Conservation (phyloP, 257 asterid species). For the Salvia splendens region DNA sequence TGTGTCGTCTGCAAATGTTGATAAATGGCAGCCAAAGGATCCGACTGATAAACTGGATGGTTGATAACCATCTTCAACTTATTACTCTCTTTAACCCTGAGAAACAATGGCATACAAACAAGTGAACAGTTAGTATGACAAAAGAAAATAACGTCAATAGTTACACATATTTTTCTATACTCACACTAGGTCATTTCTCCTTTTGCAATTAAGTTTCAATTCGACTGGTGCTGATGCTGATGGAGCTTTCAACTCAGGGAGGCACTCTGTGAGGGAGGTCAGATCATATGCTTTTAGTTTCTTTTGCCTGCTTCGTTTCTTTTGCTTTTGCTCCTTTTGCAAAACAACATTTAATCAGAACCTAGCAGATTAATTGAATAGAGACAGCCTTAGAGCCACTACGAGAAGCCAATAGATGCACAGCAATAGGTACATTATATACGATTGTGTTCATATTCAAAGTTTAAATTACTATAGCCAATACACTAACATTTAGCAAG, state of each 20-base stretch:
- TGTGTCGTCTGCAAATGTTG: conserved; percentile 77
- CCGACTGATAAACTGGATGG: conserved; percentile 62
- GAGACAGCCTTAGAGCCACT: neutral
- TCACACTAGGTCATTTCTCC: conserved; percentile 62
- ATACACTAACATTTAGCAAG: neutral
- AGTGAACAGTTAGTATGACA: conserved; percentile 25
- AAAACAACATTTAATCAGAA: conserved; percentile 16
- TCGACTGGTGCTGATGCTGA: conserved; percentile 40
- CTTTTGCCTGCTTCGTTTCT: conserved; percentile 52
- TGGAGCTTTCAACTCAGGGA: conserved; percentile 59
- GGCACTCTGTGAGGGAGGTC: conserved; percentile 64
- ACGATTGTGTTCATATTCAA: neutral
- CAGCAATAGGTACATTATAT: neutral
- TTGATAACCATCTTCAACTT: conserved; percentile 59
- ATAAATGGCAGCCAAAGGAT: conserved; percentile 71
- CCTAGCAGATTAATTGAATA: neutral
- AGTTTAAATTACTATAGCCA: neutral
- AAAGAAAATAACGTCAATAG: neutral
- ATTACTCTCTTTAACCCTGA: conserved; percentile 71
- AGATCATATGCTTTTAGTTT: conserved; percentile 73
- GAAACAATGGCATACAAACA: conserved; percentile 10
- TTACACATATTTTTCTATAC: conserved; percentile 33
- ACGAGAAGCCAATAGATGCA: neutral
- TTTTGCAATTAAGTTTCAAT: conserved; percentile 65
- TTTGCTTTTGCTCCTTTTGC: conserved; percentile 54